phyloP scores from a whole-genome alignment of 2,329 filamentous ascomycete genomes.

The Chalaropsis ovoidea region DNA sequence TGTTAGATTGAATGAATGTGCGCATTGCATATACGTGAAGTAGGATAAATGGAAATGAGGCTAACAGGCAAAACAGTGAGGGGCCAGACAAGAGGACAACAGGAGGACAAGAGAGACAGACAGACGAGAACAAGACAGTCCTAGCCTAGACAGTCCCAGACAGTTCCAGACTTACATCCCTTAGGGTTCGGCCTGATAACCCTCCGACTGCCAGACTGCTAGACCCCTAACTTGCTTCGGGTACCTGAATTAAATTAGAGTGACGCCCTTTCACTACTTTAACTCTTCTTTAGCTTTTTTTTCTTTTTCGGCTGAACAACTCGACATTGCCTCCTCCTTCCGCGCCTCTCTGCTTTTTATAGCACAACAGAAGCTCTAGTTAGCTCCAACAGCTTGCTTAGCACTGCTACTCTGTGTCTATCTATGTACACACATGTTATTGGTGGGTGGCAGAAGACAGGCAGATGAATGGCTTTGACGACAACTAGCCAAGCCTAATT shows the following conservation, averaged over 20 bases:
- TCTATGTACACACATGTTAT: too few relatives aligned
- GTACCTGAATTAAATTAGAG: constrained; percentile 5
- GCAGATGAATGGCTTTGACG: neutral
- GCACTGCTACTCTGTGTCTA: neutral
- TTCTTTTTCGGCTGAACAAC: neutral
- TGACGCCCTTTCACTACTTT: neutral
- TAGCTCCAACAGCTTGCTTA: neutral
- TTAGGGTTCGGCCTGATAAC: neutral
- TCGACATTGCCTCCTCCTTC: constrained; percentile 10
- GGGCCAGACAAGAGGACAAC: too few relatives aligned
- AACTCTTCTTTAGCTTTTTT: neutral
- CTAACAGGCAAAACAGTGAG: neutral
- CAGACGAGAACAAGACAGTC: too few relatives aligned
- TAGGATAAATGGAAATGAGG: neutral
- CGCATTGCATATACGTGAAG: constrained; percentile 10
- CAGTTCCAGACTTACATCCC: neutral
- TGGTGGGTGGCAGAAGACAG: too few relatives aligned
- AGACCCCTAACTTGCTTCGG: neutral
- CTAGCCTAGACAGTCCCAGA: too few relatives aligned
- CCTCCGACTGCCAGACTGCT: too few relatives aligned
- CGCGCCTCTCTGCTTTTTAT: neutral
- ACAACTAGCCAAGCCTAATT: constrained; percentile 1
- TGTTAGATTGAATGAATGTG: neutral
- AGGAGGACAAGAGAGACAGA: too few relatives aligned
- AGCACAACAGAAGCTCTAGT: neutral